phyloP scores from a whole-genome alignment of 2,329 filamentous ascomycete genomes.

The Samsoniella hepiali region DNA sequence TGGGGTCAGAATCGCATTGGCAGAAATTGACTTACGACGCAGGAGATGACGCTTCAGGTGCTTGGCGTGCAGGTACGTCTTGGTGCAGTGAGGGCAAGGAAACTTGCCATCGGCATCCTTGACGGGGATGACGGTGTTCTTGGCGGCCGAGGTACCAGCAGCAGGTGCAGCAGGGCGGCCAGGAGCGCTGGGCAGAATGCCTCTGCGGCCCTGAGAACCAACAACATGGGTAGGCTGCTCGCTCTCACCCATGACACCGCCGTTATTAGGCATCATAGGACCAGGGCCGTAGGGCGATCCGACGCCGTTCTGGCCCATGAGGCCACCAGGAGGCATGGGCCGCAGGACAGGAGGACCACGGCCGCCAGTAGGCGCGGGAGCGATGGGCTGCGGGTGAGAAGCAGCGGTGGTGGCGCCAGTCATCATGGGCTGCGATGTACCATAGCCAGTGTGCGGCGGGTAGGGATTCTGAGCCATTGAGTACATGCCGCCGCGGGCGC shows the following conservation, averaged over 20 bases:
- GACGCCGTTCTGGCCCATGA: conserved; percentile 57
- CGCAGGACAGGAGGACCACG: conserved; percentile 59
- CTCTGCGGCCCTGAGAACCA: conserved; percentile 87
- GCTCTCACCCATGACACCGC: conserved; percentile 51
- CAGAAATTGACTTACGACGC: conserved; percentile 69
- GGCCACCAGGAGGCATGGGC: conserved; percentile 67
- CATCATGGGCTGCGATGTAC: conserved; percentile 58
- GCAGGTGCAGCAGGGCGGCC: conserved; percentile 76
- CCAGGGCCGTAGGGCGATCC: conserved; percentile 59
- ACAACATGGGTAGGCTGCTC: conserved; percentile 86
- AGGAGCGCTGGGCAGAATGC: conserved; percentile 86
- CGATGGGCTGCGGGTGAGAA: conserved; percentile 72
- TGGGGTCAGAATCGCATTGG: conserved; percentile 23
- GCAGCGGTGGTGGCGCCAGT: conserved; percentile 63
- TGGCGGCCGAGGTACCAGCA: conserved; percentile 64
- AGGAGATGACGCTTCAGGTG: conserved; percentile 95
- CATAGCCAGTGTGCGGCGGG: conserved; percentile 53
- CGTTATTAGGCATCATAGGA: conserved; percentile 54
- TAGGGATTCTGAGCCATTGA: conserved; percentile 57
- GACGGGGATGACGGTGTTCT: conserved; percentile 80
- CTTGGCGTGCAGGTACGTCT: conserved; percentile 96
- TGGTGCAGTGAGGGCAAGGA: conserved; percentile 95
- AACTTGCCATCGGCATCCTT: conserved; percentile 98
- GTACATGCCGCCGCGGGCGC: conserved; percentile 48
- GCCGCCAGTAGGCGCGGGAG: conserved; percentile 62